Conservation (phyloP, 192 early-diverging fungal genomes). For the Allomyces macrogynus region DNA sequence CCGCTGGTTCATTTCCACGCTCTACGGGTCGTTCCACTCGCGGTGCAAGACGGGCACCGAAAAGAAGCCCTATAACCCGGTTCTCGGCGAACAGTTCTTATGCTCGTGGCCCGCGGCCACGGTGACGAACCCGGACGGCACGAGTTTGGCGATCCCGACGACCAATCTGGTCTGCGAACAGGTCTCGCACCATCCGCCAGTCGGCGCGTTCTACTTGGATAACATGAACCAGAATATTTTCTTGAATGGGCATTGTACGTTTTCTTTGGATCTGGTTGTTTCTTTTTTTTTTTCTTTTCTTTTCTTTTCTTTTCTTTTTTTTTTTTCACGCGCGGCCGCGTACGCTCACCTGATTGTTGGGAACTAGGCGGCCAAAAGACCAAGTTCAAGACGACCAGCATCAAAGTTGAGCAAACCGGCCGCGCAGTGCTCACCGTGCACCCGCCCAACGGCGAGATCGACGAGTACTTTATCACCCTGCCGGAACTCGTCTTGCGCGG, state of each 20-base stretch:
- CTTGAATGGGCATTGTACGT: constrained; percentile 35
- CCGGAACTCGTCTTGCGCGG: constrained; percentile 57
- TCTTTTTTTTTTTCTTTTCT: too few species aligned
- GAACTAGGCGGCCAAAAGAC: constrained; percentile 39
- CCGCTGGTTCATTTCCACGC: constrained; percentile 58
- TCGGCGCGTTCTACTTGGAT: constrained; percentile 44
- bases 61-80: constrained; percentile 54
- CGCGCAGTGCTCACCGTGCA: constrained; percentile 42
- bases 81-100: constrained; percentile 45
- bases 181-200: constrained; percentile 51
- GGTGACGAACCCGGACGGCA: constrained; percentile 7
- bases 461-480: constrained; percentile 51
- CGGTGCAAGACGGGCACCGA: constrained; percentile 49
- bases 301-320: too few species aligned
- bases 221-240: constrained; percentile 35
- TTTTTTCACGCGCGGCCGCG: background rate
- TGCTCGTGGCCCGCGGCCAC: constrained; percentile 33
- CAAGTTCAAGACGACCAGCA: constrained; percentile 50
- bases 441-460: constrained; percentile 10
- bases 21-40: constrained; percentile 55
- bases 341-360: background rate
- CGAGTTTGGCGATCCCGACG: background rate
- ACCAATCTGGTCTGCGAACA: constrained; percentile 42
- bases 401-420: constrained; percentile 58
- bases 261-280: too few species aligned